Base-by-base conservation (phyloP, 1,284 basidiomycete genomes). In the Heterobasidion occidentale region DNA sequence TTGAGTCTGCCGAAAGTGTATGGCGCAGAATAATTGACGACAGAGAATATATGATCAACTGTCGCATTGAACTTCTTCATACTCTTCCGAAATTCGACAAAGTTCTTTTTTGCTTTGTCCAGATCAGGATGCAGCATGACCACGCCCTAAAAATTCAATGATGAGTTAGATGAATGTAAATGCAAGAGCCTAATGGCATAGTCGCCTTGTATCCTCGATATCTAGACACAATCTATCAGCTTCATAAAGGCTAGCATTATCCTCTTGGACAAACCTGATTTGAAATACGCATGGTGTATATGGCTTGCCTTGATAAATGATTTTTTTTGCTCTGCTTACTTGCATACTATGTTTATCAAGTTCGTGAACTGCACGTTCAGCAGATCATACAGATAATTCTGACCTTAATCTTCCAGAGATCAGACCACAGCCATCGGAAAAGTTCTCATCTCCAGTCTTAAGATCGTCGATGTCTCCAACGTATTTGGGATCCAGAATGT, bases 361-460 rank as follows among this genome's bases (percentile, higher is more conserved):
- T 6, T 27, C 4, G 5, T 27, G 27, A 27, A 6, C 27, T 27
- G 27, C 27, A 27, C 27, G 4, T 27, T 27, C 27, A 27, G 27
- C 58, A 83, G 73, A 27, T 68, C 67, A 14, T 14, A 46, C 12
- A 19, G n/a, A 52, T 52, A 3, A 4, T 27, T 27, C 38, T 34
- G n/a, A 53, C 57, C 57, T 55, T 34, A 58, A 34, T 35, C 57
- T 33, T 50, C 68, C 72, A 0, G 81, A 77, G 57, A 86, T 83
- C 5, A 86, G 73, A 1, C 84, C 84, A 64, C 84, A 86, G 1
- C 84, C 84, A 63, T 86, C 83, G 0, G 83, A 86, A 64, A 86
- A 85, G 0, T 77, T 62, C 56, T 83, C 81, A 52, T 83, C 81
- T 5, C 77, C 74, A 34, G 69, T 66, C 60, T 73, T 75, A 59